Base-by-base conservation (phyloP, 2,329 filamentous ascomycete species). In the Colletotrichum higginsianum region DNA sequence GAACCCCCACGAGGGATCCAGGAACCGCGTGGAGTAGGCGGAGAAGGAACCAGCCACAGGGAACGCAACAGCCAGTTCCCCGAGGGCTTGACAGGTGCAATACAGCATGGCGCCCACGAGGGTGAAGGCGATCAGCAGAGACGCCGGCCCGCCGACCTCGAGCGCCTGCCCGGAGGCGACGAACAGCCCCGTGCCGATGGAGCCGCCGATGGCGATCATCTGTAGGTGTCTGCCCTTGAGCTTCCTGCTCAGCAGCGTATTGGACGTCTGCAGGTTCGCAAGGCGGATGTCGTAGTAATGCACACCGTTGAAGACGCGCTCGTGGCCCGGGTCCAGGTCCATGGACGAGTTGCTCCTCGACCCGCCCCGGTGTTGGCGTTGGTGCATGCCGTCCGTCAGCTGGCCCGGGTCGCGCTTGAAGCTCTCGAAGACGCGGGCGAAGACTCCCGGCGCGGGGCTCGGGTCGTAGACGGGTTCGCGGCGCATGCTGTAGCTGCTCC, bases 171-270 rank as follows among this genome's bases (percentile, higher is more conserved):
- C 94, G 0, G 94, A 96, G 26, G 94, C 93, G 49, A 98, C 94
- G 80, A 98, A 98, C 2, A 98, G 86, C 74, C 95, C 95, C 30
- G 93, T 95, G 90, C 93, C 93, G 77, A 98, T 98, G 13, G 93
- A 96, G 53, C 95, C 95, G 76, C 95, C 95, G 75, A 98, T 97
- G 16, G 96, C 96, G 86, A 98, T 98, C 96, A 98, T 98, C 84
- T 98, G 95, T 79, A 98, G 80, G 85, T 98, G 96, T 58, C 95
- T 88, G 23, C 91, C 91, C 83, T 97, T 96, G 75, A 97, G 83
- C 80, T 91, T 92, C 77, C 95, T 88, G 61, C 93, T 90, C 61
- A 98, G 86, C 9, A 92, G 90, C 56, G 93, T 92, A 74, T 91
- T 88, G 4, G 94, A 93, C 2, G 94, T 95, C 78, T 95, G 92